These are phyloP conservation scores for Rhodotorula babjevae DNA, from an alignment of 768 basidiomycete genomes.

Conservation along the genomic window DNA sequence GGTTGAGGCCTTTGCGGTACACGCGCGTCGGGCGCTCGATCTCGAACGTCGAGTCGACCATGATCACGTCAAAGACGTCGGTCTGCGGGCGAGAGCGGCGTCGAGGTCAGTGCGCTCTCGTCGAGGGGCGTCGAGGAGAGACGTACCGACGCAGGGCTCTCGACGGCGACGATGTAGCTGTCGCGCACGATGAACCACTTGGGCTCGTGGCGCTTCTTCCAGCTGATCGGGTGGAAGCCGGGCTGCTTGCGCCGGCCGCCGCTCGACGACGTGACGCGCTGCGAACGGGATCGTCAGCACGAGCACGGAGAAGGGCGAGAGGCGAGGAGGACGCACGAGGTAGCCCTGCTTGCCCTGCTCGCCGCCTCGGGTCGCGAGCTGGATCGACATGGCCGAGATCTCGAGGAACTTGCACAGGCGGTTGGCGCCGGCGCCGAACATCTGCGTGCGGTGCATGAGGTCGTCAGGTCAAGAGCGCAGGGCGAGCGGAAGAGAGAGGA, in stretches of 20 bases:
- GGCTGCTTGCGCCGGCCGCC: slow-evolving; percentile 56
- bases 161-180: slow-evolving; percentile 77
- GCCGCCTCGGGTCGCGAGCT: slow-evolving; percentile 67
- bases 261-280: slow-evolving; percentile 58
- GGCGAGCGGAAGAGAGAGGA: not conserved
- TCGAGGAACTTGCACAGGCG: slow-evolving; percentile 86
- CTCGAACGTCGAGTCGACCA: slow-evolving; percentile 79
- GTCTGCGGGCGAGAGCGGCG: slow-evolving; percentile 51
- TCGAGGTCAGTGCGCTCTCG: too few species aligned
- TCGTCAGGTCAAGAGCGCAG: not conserved
- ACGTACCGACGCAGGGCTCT: slow-evolving; percentile 77
- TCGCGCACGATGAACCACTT: slow-evolving; percentile 92
- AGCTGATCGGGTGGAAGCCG: slow-evolving; percentile 49
- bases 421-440: slow-evolving; percentile 92
- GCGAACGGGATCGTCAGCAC: not conserved
- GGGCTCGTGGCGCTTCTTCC: slow-evolving; percentile 54
- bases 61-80: slow-evolving; percentile 88
- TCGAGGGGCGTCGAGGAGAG: too few species aligned
- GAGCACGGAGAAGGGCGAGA: slow-evolving; percentile 14
- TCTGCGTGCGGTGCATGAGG: slow-evolving; percentile 53
- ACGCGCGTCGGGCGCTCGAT: slow-evolving; percentile 86
- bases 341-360: slow-evolving; percentile 87
- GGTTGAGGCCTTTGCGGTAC: slow-evolving; percentile 75
- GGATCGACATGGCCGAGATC: slow-evolving; percentile 77
- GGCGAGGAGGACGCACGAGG: slow-evolving; percentile 49